A percentile compares a stretch with the other conserved stretches of the same genome.
Evolutionary conservation across 805 yeast genomes (phyloP).

Genomic region (Kluyveromyces wickerhamii): DNA sequence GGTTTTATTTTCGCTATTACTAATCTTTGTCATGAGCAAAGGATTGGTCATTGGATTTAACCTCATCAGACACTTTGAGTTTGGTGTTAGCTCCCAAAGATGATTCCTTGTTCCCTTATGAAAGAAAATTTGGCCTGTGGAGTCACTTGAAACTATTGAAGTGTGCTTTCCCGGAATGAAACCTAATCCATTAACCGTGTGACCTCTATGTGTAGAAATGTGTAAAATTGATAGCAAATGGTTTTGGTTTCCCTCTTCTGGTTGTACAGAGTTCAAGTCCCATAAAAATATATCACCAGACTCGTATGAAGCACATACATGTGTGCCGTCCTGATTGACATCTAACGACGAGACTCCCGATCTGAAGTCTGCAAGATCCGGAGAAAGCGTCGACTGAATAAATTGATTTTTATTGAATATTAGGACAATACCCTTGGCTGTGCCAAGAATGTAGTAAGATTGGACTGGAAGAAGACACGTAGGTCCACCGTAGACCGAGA

Average conservation of each 20-base stretch:
- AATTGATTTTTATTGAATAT: constrained; percentile 65
- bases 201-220: constrained; percentile 28
- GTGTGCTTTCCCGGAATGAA: constrained; percentile 47
- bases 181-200: constrained; percentile 35
- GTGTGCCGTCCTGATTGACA: constrained; percentile 61
- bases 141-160: constrained; percentile 49
- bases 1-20: constrained; percentile 1
- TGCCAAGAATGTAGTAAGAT: constrained; percentile 53
- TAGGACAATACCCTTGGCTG: constrained; percentile 55
- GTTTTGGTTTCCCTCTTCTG: constrained; percentile 21
- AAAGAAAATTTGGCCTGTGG: constrained; percentile 46
- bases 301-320: constrained; percentile 59
- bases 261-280: constrained; percentile 39
- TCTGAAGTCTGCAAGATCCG: constrained; percentile 17
- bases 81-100: constrained; percentile 21
- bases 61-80: constrained; percentile 12
- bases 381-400: constrained; percentile 33
- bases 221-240: constrained; percentile 24
- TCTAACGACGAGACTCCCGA: constrained; percentile 49
- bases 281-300: constrained; percentile 63
- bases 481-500: constrained; percentile 44
- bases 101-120: constrained; percentile 55
- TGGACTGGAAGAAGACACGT: constrained; percentile 38
- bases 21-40: constrained; percentile 1
- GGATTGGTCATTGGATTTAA: constrained; percentile 11